phyloP scores from a whole-genome alignment of 164 flowering plant genomes.

The Umbellularia californica region DNA sequence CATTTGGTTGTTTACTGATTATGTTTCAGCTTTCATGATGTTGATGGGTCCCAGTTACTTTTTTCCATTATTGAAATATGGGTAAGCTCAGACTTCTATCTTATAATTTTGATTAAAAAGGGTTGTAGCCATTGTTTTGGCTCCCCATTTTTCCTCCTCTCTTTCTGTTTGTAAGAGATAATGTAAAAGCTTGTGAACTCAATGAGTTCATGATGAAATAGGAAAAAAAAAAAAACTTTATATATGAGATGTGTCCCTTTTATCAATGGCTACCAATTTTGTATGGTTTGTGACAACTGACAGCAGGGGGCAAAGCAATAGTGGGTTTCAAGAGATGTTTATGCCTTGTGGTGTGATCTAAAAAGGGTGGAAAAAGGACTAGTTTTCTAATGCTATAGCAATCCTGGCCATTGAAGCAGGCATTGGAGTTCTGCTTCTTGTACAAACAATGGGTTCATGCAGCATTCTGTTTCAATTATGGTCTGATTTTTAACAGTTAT shows the following conservation, averaged over 20 bases:
- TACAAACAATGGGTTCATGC: too few species aligned
- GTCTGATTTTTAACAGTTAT: too few species aligned
- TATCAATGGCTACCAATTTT: neutral
- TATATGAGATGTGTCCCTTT: neutral
- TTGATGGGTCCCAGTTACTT: constrained; percentile 18
- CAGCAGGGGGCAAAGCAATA: neutral
- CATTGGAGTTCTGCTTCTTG: too few species aligned
- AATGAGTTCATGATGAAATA: constrained; percentile 4
- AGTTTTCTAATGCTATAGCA: too few species aligned
- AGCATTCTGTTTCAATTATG: too few species aligned
- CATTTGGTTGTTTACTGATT: constrained; percentile 26
- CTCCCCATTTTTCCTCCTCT: constrained; percentile 3
- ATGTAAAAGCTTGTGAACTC: constrained; percentile 25
- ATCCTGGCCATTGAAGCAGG: too few species aligned
- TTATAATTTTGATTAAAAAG: constrained; percentile 22
- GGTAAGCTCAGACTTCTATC: constrained; percentile 9
- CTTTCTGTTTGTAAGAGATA: constrained; percentile 5
- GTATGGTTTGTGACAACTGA: neutral
- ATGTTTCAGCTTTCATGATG: constrained; percentile 25
- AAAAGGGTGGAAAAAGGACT: too few species aligned
- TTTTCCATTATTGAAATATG: constrained; percentile 17
- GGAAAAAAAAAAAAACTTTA: neutral
- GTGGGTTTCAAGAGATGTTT: neutral
- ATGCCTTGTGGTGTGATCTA: too few species aligned
- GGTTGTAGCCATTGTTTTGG: constrained; percentile 27